phyloP scores from a whole-genome alignment of 2,329 filamentous ascomycete genomes.

The Diaporthe capsici region DNA sequence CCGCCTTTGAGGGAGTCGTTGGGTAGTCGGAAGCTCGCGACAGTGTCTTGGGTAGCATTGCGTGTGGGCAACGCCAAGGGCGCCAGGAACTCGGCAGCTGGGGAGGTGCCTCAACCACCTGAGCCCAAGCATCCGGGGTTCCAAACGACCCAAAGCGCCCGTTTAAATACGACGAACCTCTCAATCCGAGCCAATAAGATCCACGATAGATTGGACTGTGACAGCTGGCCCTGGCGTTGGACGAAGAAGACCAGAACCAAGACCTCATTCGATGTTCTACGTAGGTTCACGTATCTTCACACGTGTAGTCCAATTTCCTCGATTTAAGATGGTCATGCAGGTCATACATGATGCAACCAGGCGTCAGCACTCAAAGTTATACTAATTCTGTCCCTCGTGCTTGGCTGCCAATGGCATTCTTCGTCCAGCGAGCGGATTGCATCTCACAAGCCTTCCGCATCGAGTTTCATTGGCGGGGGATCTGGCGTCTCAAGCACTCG shows the following conservation, averaged over 20 bases:
- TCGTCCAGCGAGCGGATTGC: not conserved
- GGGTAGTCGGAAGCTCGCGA: not conserved
- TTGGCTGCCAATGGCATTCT: not conserved
- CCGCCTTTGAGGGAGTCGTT: not conserved
- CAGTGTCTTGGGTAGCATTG: not conserved
- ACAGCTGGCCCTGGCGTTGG: no score
- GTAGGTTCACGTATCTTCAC: not conserved
- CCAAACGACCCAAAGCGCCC: not conserved
- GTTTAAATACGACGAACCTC: not conserved
- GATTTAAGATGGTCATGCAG: slow-evolving; percentile 14
- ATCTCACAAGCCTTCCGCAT: slow-evolving; percentile 16
- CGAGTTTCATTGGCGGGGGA: slow-evolving; percentile 19
- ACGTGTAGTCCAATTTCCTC: slow-evolving; percentile 6
- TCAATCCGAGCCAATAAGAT: not conserved
- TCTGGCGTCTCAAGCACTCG: slow-evolving; percentile 27
- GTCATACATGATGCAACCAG: slow-evolving; percentile 19
- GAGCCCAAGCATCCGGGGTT: not conserved
- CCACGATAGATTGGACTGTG: not conserved
- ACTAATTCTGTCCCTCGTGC: not conserved
- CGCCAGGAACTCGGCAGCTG: slow-evolving; percentile 24
- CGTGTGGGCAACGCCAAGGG: slow-evolving; percentile 2
- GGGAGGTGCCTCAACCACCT: not conserved
- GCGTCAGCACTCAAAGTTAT: not conserved
- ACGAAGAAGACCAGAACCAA: not conserved
- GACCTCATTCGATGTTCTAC: not conserved